Percentiles rank a stretch among this genome's conserved stretches.
Conservation (phyloP, 495 filamentous ascomycete genomes). For the Podospora pseudopauciseta region DNA sequence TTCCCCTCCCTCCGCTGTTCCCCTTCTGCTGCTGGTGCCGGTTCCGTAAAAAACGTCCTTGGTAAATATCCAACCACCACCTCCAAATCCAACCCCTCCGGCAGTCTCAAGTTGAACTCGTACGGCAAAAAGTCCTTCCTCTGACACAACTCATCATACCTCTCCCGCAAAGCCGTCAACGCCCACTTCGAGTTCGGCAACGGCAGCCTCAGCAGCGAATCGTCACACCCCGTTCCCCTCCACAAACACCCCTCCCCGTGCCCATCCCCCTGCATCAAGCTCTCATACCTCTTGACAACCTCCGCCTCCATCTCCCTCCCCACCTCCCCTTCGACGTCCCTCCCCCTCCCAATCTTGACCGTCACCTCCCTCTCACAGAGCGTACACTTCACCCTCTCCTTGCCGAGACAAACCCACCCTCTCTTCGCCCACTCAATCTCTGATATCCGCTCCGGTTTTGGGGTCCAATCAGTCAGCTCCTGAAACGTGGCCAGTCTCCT, state of each 20-base stretch:
- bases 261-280: slow-evolving; percentile 57
- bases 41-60: slow-evolving; percentile 41
- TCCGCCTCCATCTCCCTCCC: slow-evolving; percentile 56
- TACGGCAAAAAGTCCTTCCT: slow-evolving; percentile 50
- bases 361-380: slow-evolving; percentile 78
- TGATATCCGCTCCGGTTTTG: slow-evolving; percentile 73
- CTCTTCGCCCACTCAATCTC: slow-evolving; percentile 95
- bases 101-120: slow-evolving; percentile 49
- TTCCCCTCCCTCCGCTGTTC: slow-evolving; percentile 6
- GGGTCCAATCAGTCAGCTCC: slow-evolving; percentile 82
- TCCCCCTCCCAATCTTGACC: slow-evolving; percentile 70
- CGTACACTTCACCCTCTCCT: slow-evolving; percentile 76
- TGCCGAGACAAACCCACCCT: slow-evolving; percentile 83
- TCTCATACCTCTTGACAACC: slow-evolving; percentile 73
- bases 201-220: slow-evolving; percentile 44
- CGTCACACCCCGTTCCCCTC: slow-evolving; percentile 79
- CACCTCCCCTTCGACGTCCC: slow-evolving; percentile 51
- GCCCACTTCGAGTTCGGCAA: slow-evolving; percentile 56
- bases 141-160: slow-evolving; percentile 55
- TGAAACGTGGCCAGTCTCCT: slow-evolving; percentile 80
- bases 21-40: slow-evolving; percentile 29
- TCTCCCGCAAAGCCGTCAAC: slow-evolving; percentile 52
- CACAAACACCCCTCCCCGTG: slow-evolving; percentile 86
- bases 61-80: slow-evolving; percentile 48
- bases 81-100: slow-evolving; percentile 46